Conservation (phyloP, 2,329 filamentous ascomycete species). For the Phyllosticta citribraziliensis region DNA sequence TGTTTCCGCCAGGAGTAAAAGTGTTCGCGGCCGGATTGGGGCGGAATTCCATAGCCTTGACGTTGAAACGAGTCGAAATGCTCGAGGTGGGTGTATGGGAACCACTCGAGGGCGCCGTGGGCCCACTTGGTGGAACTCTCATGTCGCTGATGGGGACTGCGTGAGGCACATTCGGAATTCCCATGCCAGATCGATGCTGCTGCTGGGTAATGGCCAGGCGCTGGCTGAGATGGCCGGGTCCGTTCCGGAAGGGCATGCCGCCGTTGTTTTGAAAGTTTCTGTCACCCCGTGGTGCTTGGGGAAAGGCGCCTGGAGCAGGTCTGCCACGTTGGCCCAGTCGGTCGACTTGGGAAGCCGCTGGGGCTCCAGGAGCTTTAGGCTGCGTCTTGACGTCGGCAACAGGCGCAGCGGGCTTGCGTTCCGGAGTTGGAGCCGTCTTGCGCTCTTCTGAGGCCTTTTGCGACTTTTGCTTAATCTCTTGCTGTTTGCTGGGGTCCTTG, state of each 20-base stretch:
- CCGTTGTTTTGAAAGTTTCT: conserved; percentile 28
- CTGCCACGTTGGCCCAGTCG: conserved; percentile 14
- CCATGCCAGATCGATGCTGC: conserved; percentile 37
- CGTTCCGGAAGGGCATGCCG: conserved; percentile 25
- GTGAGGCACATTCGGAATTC: conserved; percentile 40
- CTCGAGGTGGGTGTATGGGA: conserved; percentile 45
- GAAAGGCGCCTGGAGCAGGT: conserved; percentile 2
- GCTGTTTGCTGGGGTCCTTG: conserved; percentile 91
- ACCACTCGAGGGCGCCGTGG: conserved; percentile 43
- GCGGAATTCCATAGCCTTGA: conserved; percentile 64
- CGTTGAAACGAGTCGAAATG: conserved; percentile 47
- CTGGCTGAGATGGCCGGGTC: conserved; percentile 38
- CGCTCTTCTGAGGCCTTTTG: conserved; percentile 59
- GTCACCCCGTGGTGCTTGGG: conserved; percentile 7
- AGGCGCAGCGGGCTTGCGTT: conserved; percentile 23
- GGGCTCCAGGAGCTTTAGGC: conserved; percentile 19
- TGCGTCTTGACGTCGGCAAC: conserved; percentile 26
- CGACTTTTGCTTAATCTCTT: conserved; percentile 83
- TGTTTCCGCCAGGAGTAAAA: conserved; percentile 61
- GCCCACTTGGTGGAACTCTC: conserved; percentile 64
- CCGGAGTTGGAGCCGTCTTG: conserved; percentile 25
- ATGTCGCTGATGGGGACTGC: conserved; percentile 54
- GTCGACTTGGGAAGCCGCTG: conserved; percentile 37
- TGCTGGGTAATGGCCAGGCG: conserved; percentile 43
- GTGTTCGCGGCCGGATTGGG: conserved; percentile 71